Conservation (phyloP, 164 flowering plant species). For the Vitis vinifera region ASM3070453v1 NC_081818.1:25540001-25540500, state of each 20-base stretch:
- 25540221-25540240: constrained; percentile 49
- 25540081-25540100: constrained; percentile 32
- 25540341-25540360: constrained; percentile 14
- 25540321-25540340: constrained; percentile 42
- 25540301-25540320: constrained; percentile 39
- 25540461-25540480: constrained; percentile 64
- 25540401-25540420: constrained; percentile 60
- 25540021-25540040: constrained; percentile 38
- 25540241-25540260: constrained; percentile 40
- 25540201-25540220: constrained; percentile 70
- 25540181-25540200: constrained; percentile 48
- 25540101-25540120: constrained; percentile 29
- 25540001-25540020: constrained; percentile 4
- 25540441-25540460: constrained; percentile 84
- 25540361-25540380: constrained; percentile 47
- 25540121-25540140: constrained; percentile 43
- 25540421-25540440: constrained; percentile 86
- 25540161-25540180: constrained; percentile 51
- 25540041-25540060: constrained; percentile 52
- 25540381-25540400: constrained; percentile 47
- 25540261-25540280: constrained; percentile 50
- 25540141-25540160: constrained; percentile 60
- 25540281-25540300: constrained; percentile 50
- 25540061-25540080: constrained; percentile 37
- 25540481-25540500: constrained; percentile 76